Evolutionary conservation across 1,284 basidiomycete genomes (phyloP), one percentile per base, ranked within the genome.

Genomic region (Stygiomarasmius scandens): DNA sequence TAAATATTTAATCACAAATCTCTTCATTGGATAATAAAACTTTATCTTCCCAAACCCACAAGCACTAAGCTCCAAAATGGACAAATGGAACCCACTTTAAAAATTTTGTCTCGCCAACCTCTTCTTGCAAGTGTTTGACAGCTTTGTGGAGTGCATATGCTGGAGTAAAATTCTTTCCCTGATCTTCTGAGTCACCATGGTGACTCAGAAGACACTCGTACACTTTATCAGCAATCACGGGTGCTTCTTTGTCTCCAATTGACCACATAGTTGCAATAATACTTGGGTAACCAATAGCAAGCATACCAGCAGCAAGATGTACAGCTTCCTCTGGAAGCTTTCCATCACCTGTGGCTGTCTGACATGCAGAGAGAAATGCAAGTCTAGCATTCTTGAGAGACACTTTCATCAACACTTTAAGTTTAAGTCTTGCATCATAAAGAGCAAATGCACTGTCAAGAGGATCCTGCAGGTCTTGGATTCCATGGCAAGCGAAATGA

Each of bases 401-500:
- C 12, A 58, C 8, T 46, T 56, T 34, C 64, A 65, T 62, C n/a
- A 65, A 56, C 12, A 53, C 9, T 6, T 19, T 12, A 8, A 54
- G 45, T 8, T 49, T 20, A 20, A 54, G 43, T 49, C 23, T 34
- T 11, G 59, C 62, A 55, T 62, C 59, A 24, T 60, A 54, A 10
- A 65, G 58, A n/a, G 49, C 9, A 9, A 64, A 52, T 12, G 58
- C 38, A 41, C 38, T 41, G 16, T 58, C 51, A 3, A 65, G 50
- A 2, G 64, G 60, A 16, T 55, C 54, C 8, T 34, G 14, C 25
- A 12, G 8, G 43, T 62, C 19, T 41, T 65, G 64, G 4, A 49
- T 56, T 20, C 62, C 64, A 34, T 63, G 64, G 25, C 62, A 65
- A 5, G 64, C 64, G 38, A 65, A 58, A 52, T 65, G 62, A n/a